Conservation (phyloP, 768 basidiomycete species). For the Lactarius pseudohatsudake region DNA sequence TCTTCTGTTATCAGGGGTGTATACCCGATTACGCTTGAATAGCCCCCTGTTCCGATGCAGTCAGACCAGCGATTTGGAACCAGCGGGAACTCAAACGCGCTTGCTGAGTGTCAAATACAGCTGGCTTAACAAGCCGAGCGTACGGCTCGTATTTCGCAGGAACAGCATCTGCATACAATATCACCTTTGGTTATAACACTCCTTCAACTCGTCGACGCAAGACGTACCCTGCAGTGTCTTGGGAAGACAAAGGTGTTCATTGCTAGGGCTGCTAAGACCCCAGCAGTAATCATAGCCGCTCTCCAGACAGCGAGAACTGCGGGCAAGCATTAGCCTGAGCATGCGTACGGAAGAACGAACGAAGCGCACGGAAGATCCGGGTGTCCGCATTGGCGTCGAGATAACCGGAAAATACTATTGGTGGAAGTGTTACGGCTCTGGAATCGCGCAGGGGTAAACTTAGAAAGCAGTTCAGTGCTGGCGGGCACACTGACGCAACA, state of each 20-base stretch:
- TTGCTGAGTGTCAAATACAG: constrained; percentile 46
- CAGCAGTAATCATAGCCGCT: constrained; percentile 44
- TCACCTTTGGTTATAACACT: background rate
- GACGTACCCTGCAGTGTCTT: constrained; percentile 45
- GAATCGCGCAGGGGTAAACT: constrained; percentile 6
- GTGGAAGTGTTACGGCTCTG: constrained; percentile 47
- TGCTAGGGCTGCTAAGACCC: constrained; percentile 46
- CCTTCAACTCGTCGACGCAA: background rate
- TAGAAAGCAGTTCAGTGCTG: background rate
- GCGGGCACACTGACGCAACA: constrained; percentile 41
- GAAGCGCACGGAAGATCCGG: constrained; percentile 14
- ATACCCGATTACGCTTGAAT: constrained; percentile 34
- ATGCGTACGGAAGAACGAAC: background rate
- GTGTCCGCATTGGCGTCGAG: constrained; percentile 21
- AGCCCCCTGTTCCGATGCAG: constrained; percentile 7
- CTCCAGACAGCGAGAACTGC: constrained; percentile 44
- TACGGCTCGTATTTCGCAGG: constrained; percentile 41
- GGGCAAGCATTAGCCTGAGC: background rate
- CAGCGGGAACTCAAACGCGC: constrained; percentile 32
- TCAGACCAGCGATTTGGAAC: background rate
- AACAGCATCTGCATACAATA: constrained; percentile 40
- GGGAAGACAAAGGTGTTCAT: constrained; percentile 49
- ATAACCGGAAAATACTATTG: constrained; percentile 40
- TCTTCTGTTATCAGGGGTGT: constrained; percentile 35
- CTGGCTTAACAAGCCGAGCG: constrained; percentile 42